phyloP scores from a whole-genome alignment of 208 protist genomes.

The Endotrypanum monterogeii region DNA sequence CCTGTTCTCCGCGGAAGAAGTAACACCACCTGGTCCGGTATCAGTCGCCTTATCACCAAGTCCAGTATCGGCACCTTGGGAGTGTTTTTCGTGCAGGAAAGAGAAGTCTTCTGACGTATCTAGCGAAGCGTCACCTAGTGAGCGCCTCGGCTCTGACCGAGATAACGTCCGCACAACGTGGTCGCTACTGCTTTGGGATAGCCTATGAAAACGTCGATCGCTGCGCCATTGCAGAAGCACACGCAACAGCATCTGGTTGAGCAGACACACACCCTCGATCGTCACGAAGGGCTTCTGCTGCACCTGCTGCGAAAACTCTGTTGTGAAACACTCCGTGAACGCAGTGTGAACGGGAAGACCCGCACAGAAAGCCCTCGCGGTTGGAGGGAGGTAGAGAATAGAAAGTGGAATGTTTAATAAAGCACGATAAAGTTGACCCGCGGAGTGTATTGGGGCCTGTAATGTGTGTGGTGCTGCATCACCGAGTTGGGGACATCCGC shows the following conservation, averaged over 20 bases:
- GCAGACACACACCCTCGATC: slow-evolving; percentile 19
- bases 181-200: not conserved
- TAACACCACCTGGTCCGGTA: not conserved
- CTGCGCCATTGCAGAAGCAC: slow-evolving; percentile 27
- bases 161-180: not conserved
- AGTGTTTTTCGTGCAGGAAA: too few species aligned
- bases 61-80: not conserved
- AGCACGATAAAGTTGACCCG: slow-evolving; percentile 35
- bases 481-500: not conserved
- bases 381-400: slow-evolving; percentile 6
- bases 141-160: not conserved
- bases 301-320: not conserved
- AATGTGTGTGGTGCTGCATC: not conserved
- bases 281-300: not conserved
- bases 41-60: not conserved
- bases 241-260: slow-evolving; percentile 25
- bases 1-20: slow-evolving; percentile 4
- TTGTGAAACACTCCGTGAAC: not conserved
- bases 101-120: not conserved
- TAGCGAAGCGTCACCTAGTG: not conserved
- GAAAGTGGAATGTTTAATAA: slow-evolving; percentile 44
- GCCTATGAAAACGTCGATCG: not conserved
- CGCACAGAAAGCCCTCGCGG: not conserved
- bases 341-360: not conserved
- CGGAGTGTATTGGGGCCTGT: slow-evolving; percentile 6